phyloP scores from a whole-genome alignment of 768 basidiomycete species.

The Serendipita indica region DNA sequence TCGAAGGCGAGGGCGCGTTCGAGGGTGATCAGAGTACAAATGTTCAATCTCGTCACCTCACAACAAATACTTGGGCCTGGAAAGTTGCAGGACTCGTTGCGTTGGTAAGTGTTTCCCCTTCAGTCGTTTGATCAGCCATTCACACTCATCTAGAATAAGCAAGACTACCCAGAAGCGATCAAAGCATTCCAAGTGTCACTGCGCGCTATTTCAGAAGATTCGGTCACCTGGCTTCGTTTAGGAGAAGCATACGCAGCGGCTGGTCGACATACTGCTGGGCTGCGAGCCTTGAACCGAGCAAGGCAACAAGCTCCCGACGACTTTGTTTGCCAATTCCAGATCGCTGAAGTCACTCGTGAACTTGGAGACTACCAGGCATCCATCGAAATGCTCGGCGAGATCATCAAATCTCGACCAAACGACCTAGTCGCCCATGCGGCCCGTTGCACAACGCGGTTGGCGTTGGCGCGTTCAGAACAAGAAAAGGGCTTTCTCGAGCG shows the following conservation, averaged over 20 bases:
- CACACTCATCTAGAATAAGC: constrained; percentile 35
- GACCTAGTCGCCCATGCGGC: constrained; percentile 63
- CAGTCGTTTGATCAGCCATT: background rate
- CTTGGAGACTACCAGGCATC: constrained; percentile 65
- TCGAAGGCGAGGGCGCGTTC: constrained; percentile 81
- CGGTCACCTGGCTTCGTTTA: constrained; percentile 73
- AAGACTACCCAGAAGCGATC: constrained; percentile 59
- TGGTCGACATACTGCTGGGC: constrained; percentile 74
- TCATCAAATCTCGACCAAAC: constrained; percentile 39
- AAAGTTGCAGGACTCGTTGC: constrained; percentile 88
- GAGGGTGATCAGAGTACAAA: constrained; percentile 38
- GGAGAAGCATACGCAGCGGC: constrained; percentile 84
- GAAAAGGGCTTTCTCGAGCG: constrained; percentile 57
- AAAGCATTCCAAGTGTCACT: constrained; percentile 77
- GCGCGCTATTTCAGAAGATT: constrained; percentile 61
- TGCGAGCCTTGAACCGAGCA: constrained; percentile 72
- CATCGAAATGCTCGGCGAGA: constrained; percentile 42
- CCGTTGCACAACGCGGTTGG: constrained; percentile 55
- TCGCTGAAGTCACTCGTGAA: constrained; percentile 70
- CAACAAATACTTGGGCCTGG: constrained; percentile 93
- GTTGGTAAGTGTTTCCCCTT: constrained; percentile 39
- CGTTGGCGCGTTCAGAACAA: constrained; percentile 51
- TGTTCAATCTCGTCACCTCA: constrained; percentile 33
- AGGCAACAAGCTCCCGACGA: constrained; percentile 56
- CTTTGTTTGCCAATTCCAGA: constrained; percentile 74